Evolutionary conservation across 352 stramenopile genomes (phyloP).

Genomic region (Blastocystis sp.): DNA sequence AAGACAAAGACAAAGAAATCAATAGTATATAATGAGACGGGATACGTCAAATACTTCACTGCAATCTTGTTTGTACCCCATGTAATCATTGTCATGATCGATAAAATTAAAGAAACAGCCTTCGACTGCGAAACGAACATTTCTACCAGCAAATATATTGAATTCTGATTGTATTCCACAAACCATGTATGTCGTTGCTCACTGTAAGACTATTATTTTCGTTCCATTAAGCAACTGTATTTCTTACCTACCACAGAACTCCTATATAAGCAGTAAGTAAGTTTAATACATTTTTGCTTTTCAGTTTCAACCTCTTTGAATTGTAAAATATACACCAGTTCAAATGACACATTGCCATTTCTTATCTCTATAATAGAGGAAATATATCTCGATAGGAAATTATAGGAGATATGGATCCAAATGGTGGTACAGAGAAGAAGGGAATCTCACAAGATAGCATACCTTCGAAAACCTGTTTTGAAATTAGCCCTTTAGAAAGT

Average conservation of each 20-base stretch:
- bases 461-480: too few species aligned
- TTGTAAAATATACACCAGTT: neutral
- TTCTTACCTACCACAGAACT: too few species aligned
- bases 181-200: neutral
- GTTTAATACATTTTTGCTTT: neutral
- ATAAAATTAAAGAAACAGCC: constrained; percentile 42
- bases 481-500: too few species aligned
- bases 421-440: too few species aligned
- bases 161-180: constrained; percentile 48
- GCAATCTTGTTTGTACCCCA: constrained; percentile 61
- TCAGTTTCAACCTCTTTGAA: neutral
- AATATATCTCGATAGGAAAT: too few species aligned
- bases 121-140: constrained; percentile 57
- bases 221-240: too few species aligned
- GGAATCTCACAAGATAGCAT: too few species aligned
- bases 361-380: neutral
- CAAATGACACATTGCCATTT: neutral
- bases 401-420: too few species aligned
- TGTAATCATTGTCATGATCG: constrained; percentile 50
- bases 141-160: neutral
- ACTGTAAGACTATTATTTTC: neutral
- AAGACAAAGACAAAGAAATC: constrained; percentile 53
- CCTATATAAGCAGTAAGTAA: too few species aligned
- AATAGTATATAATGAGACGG: constrained; percentile 53
- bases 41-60: constrained; percentile 56